Percentiles rank a stretch among this genome's conserved stretches.
Conservation (phyloP, 176 grass and related monocot genomes). For the Cenchrus purpureus region DNA sequence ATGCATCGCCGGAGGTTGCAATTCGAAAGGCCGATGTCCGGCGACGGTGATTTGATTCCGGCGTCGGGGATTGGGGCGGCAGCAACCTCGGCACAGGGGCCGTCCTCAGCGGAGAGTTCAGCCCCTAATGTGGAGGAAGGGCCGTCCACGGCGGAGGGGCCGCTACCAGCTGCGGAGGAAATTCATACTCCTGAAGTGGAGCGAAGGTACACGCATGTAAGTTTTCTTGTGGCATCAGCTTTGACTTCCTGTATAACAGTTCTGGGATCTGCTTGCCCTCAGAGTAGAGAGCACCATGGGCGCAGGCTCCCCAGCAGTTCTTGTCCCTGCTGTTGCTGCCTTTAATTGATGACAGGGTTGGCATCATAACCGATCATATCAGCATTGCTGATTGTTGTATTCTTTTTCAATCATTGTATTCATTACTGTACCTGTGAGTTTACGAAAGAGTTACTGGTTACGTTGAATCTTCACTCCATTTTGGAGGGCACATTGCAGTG, state of each 20-base stretch:
- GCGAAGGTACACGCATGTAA: too few relatives aligned
- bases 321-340: constrained; percentile 48
- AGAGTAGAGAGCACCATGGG: constrained; percentile 21
- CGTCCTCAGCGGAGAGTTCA: too few relatives aligned
- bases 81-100: too few relatives aligned
- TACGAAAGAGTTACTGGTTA: constrained; percentile 21
- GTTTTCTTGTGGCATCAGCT: too few relatives aligned
- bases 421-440: constrained; percentile 36
- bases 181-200: too few relatives aligned
- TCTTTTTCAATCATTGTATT: constrained; percentile 31
- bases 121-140: too few relatives aligned
- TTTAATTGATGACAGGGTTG: constrained; percentile 37
- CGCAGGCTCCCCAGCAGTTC: constrained; percentile 18
- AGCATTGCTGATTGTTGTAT: constrained; percentile 21
- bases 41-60: too few relatives aligned
- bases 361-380: not conserved
- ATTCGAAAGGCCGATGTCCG: too few relatives aligned
- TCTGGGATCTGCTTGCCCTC: constrained; percentile 62
- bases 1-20: too few relatives aligned
- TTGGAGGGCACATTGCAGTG: not conserved
- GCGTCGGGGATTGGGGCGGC: too few relatives aligned
- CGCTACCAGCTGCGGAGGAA: too few relatives aligned
- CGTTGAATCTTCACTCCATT: constrained; percentile 25
- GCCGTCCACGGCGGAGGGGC: too few relatives aligned
- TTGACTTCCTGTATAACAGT: not conserved